phyloP scores from a whole-genome alignment of 345 rosid genomes.

The Conringia planisiliqua region DNA sequence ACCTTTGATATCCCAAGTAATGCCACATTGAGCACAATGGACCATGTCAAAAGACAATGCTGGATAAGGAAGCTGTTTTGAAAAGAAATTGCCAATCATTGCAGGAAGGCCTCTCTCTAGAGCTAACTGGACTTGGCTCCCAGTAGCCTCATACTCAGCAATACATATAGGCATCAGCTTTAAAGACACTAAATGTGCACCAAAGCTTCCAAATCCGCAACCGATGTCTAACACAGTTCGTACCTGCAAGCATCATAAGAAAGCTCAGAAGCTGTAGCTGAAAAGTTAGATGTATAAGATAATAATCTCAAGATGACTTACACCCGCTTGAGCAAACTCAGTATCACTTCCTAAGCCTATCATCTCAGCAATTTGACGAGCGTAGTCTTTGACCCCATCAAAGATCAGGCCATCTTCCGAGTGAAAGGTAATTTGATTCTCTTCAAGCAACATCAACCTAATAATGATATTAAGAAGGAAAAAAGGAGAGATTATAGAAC shows the following conservation, averaged over 20 bases:
- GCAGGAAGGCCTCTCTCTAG: constrained; percentile 99
- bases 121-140: constrained; percentile 97
- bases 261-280: constrained; percentile 7
- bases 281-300: constrained; percentile 5
- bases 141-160: constrained; percentile 89
- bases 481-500: too few relatives aligned
- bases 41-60: constrained; percentile 87
- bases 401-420: constrained; percentile 81
- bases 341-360: constrained; percentile 88
- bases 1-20: constrained; percentile 91
- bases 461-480: neutral
- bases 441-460: constrained; percentile 96
- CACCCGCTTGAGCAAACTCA: constrained; percentile 90
- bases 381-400: constrained; percentile 94
- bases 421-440: constrained; percentile 96
- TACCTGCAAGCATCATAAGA: constrained; percentile 46
- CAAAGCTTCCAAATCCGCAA: constrained; percentile 98
- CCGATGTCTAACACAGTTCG: constrained; percentile 81
- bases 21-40: constrained; percentile 97
- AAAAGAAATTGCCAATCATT: constrained; percentile 81
- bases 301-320: constrained; percentile 42
- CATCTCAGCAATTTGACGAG: constrained; percentile 97
- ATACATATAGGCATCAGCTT: constrained; percentile 82
- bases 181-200: constrained; percentile 83
- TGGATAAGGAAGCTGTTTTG: constrained; percentile 88